Conservation (phyloP, 2,329 filamentous ascomycete genomes). For the Cercospora citrullina region DNA sequence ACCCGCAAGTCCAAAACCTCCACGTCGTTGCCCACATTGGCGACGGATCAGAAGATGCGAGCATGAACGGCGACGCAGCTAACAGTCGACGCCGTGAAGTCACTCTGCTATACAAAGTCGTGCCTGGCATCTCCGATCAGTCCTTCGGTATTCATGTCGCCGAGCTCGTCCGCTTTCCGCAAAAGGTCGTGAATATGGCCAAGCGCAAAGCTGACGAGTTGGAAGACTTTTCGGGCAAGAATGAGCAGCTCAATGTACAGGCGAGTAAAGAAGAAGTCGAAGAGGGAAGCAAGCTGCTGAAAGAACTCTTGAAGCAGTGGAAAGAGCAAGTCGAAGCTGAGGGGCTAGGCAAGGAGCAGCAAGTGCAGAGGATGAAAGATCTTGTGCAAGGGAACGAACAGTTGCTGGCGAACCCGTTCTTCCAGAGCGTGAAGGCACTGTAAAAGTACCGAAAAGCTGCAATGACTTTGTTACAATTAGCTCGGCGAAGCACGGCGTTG, state of each 20-base stretch:
- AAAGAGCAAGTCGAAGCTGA: conserved; percentile 66
- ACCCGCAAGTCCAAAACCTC: conserved; percentile 85
- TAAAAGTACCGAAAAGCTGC: conserved; percentile 25
- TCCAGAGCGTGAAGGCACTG: conserved; percentile 57
- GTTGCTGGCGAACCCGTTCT: conserved; percentile 65
- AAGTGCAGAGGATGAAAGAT: conserved; percentile 75
- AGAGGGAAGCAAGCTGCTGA: conserved; percentile 80
- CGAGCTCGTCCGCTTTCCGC: conserved; percentile 91
- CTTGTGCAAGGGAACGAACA: conserved; percentile 73
- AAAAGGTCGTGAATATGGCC: conserved; percentile 99
- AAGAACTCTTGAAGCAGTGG: conserved; percentile 80
- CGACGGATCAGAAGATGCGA: conserved; percentile 50
- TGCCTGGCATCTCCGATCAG: conserved; percentile 93
- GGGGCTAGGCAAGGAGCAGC: conserved; percentile 66
- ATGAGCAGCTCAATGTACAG: conserved; percentile 48
- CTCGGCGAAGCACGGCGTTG: not conserved
- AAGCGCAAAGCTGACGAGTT: conserved; percentile 97
- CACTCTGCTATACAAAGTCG: conserved; percentile 93
- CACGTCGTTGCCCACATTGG: conserved; percentile 94
- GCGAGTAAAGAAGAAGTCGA: conserved; percentile 86
- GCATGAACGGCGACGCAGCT: conserved; percentile 36
- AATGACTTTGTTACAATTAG: not conserved
- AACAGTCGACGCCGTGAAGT: conserved; percentile 70
- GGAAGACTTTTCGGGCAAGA: conserved; percentile 86
- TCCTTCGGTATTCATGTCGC: conserved; percentile 98